phyloP scores from a whole-genome alignment of 106 monocot genomes.

The Platanthera guangdongensis region DNA sequence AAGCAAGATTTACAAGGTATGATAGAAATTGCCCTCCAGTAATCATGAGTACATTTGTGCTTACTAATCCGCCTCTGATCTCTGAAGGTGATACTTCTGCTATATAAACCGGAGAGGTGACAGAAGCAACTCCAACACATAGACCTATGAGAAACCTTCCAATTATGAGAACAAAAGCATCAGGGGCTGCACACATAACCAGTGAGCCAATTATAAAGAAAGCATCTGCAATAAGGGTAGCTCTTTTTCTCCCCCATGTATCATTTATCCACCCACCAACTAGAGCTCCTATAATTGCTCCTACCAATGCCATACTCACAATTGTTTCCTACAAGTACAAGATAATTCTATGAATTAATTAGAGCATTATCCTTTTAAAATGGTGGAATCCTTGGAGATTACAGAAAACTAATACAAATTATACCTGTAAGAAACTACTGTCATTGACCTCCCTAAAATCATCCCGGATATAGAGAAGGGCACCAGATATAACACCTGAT shows the following conservation, averaged over 20 bases:
- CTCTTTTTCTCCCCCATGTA: conserved; percentile 77
- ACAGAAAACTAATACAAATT: neutral
- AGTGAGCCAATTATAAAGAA: conserved; percentile 66
- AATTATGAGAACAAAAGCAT: conserved; percentile 69
- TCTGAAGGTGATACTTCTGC: conserved; percentile 95
- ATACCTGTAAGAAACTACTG: conserved; percentile 75
- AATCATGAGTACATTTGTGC: conserved; percentile 96
- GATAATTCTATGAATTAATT: neutral
- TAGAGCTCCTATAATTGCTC: conserved; percentile 78
- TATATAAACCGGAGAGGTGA: conserved; percentile 92
- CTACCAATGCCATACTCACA: conserved; percentile 92
- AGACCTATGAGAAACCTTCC: conserved; percentile 86
- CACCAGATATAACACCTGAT: conserved; percentile 93
- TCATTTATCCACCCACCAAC: conserved; percentile 92
- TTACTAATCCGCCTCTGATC: conserved; percentile 81
- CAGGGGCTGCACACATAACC: conserved; percentile 72
- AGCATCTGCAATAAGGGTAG: conserved; percentile 75
- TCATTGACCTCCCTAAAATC: conserved; percentile 64
- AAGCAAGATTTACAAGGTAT: conserved; percentile 92
- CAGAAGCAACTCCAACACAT: conserved; percentile 84
- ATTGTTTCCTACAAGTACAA: conserved; percentile 66
- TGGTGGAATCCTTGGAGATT: neutral
- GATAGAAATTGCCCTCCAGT: conserved; percentile 90
- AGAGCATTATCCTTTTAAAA: neutral
- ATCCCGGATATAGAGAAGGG: conserved; percentile 83